These are phyloP conservation scores for Kodamaea suecica DNA, from an alignment of 1,139 yeast species.

Conservation along the genomic window DNA sequence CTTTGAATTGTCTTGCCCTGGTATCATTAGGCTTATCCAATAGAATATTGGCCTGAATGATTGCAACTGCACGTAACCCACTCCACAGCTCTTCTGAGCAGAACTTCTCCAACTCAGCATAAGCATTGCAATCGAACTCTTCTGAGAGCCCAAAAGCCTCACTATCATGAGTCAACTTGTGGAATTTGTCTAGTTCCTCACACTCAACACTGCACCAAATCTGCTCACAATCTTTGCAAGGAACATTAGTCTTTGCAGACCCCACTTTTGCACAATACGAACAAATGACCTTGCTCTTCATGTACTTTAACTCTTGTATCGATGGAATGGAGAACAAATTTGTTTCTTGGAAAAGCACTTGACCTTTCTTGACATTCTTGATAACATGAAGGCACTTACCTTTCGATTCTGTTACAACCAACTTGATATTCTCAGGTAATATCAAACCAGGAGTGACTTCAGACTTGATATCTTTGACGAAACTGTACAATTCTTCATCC, in stretches of 20 bases:
- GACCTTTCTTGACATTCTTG: constrained; percentile 45
- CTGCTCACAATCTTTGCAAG: constrained; percentile 64
- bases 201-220: constrained; percentile 73
- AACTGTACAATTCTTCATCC: constrained; percentile 39
- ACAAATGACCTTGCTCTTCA: constrained; percentile 71
- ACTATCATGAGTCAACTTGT: constrained; percentile 18
- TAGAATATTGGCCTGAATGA: constrained; percentile 48
- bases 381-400: constrained; percentile 53
- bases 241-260: constrained; percentile 44
- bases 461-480: constrained; percentile 55
- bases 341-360: constrained; percentile 54
- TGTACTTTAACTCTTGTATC: constrained; percentile 60
- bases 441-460: constrained; percentile 46
- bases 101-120: constrained; percentile 55
- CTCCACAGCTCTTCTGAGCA: constrained; percentile 67
- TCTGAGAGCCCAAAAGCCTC: constrained; percentile 10
- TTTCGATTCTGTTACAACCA: constrained; percentile 41
- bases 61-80: constrained; percentile 64
- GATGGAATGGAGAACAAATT: constrained; percentile 73
- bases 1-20: constrained; percentile 43
- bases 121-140: constrained; percentile 45
- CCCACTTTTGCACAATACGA: constrained; percentile 68
- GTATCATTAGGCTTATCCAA: constrained; percentile 43
- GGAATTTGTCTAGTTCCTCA: constrained; percentile 46
- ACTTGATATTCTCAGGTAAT: constrained; percentile 46